These are phyloP conservation scores for Citrus inodora DNA, from an alignment of 345 rosid genomes.

Conservation along the genomic window DNA sequence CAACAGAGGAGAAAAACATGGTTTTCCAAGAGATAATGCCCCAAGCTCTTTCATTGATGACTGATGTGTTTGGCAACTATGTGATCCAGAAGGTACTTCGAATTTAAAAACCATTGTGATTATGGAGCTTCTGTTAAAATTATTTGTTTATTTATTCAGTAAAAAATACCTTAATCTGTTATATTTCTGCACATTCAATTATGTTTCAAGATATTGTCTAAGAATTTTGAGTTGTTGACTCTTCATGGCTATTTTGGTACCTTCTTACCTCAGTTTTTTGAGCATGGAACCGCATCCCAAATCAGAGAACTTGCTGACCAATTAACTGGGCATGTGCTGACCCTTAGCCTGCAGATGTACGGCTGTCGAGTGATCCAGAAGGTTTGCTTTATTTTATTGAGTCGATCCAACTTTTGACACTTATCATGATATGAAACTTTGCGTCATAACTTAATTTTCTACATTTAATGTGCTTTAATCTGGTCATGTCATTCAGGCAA, in stretches of 20 bases:
- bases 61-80: constrained; percentile 95
- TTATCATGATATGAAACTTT: neutral
- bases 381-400: constrained; percentile 34
- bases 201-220: neutral
- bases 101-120: neutral
- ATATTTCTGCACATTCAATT: constrained; percentile 11
- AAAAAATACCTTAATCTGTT: neutral
- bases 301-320: constrained; percentile 80
- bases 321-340: constrained; percentile 73
- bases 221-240: neutral
- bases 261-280: constrained; percentile 64
- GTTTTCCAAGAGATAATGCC: constrained; percentile 91
- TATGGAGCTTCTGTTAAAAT: neutral
- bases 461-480: constrained; percentile 1
- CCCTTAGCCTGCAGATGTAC: constrained; percentile 95
- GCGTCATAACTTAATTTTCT: neutral
- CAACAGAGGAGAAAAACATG: constrained; percentile 81
- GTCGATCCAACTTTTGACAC: neutral
- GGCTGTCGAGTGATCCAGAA: constrained; percentile 98
- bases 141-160: neutral
- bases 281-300: constrained; percentile 87
- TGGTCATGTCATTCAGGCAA: constrained; percentile 48
- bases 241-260: neutral
- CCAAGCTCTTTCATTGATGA: constrained; percentile 75
- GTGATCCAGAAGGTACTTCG: constrained; percentile 85